Evolutionary conservation across 2,329 filamentous ascomycete species (phyloP), one percentile per base, ranked within the genome.

Genomic region (Iodosphaeria phyllophila): DNA sequence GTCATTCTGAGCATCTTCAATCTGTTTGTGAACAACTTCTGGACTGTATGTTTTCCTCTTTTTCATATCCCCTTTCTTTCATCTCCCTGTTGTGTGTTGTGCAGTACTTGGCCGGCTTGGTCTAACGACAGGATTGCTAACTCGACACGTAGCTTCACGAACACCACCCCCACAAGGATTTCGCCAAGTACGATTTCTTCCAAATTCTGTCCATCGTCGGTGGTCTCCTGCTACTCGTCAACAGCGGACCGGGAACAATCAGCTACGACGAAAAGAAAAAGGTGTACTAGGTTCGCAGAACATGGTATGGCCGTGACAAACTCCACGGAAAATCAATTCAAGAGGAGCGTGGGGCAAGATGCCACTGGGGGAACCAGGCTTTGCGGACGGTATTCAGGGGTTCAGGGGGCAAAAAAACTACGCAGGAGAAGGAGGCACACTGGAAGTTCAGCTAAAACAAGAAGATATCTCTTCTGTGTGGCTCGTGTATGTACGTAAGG

Each of bases 211-310:
- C 89, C 26, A 98, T 98, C 48, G 86, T 95, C 37, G 89, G 89
- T 35, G 89, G 89, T 51, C 78, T 98, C 29, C 66, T 98, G 30
- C 74, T 98, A 37, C 70, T 98, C 37, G 84, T 95, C 57, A 98
- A 98, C 70, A 93, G 89, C 69, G 89, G 89, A 32, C 89, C 89
- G 7, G 89, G 89, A 35, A 84, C 92, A 53, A 78, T 95, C 64
- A 92, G 79, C 51, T 86, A 95, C 52, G 89, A 98, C 55, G 89
- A 98, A 71, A 98, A 98, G 79, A 98, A 98, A 74, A 98, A 98
- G 69, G 89, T 98, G 39, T 98, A 98, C 60, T 98, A 65, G 35
- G 34, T 23, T 20, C 15, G 17, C 16, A 14, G 5, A 12, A 19
- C 14, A 22, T 32, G n/a, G n/a, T n/a, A n/a, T n/a, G n/a, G n/a